Base-by-base conservation (phyloP, 768 basidiomycete genomes). In the Auricularia cornea region DNA sequence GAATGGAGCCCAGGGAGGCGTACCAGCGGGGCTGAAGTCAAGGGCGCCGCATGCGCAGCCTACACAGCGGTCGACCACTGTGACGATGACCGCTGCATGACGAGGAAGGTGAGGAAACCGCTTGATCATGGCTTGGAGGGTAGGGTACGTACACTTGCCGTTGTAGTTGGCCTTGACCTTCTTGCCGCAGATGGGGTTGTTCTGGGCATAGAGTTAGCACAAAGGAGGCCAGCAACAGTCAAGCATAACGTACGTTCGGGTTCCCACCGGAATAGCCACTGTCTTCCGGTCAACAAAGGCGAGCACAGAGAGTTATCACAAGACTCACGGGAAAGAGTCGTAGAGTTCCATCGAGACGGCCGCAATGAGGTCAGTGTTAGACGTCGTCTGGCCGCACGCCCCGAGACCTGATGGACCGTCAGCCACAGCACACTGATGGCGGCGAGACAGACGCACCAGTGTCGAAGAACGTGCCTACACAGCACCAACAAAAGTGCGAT, bases 181-280 rank as follows among this genome's bases (percentile, higher is more conserved):
- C 68, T 73, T 79, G 67, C 75, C 75, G 71, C 92, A 93, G 62
- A 93, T 72, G 35, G 91, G 89, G 76, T 94, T 92, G 62, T 66
- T 69, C 44, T 48, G 44, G 44, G 44, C 23, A 48, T 23, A 18
- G 44, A 5, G 44, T 48, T 5, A 48, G 44, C 23, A 23, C 44
- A 48, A 18, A 18, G 6, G 20, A 20, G 16, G 0, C 3, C 11
- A 2, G 20, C 6, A 8, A 48, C 3, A 48, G 23, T 18, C 20
- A 20, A 1, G 20, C 44, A 14, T 14, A 14, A 38, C 35, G 16
- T 48, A 48, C 44, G 73, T 92, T 93, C 29, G 90, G 87, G 77
- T 93, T 84, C 3, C 59, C 77, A 29, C 81, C 80, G 20, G 73
- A 60, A 70, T 84, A 87, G 10, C 79, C 81, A 59, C 89, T 90